A percentile compares a stretch with the other conserved stretches of the same genome.
These are phyloP conservation scores for Botrytis elliptica DNA, from an alignment of 2,329 filamentous ascomycete genomes.

Conservation along the genomic window DNA sequence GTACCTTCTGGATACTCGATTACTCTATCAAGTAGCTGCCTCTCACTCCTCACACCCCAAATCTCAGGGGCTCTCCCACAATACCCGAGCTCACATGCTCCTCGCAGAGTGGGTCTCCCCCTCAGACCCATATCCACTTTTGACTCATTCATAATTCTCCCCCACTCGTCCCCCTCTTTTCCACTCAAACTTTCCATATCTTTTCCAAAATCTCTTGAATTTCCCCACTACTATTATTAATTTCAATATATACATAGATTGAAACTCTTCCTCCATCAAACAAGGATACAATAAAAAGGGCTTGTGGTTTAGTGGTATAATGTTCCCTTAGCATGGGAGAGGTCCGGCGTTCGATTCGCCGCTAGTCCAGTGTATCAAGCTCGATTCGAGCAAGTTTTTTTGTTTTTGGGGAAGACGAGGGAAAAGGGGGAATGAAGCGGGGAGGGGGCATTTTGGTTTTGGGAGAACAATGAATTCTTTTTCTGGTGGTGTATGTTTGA, in stretches of 20 bases:
- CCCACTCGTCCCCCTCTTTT: neutral
- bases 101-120: neutral
- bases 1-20: neutral
- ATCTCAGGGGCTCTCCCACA: neutral
- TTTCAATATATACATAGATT: rapidly evolving
- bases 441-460: neutral
- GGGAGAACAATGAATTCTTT: neutral
- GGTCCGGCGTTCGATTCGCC: neutral
- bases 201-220: neutral
- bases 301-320: neutral
- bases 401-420: neutral
- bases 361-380: neutral
- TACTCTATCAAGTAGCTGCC: neutral
- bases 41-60: neutral
- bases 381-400: rapidly evolving
- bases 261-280: rapidly evolving
- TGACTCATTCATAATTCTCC: neutral
- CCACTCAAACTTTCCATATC: neutral
- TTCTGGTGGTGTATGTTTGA: rapidly evolving
- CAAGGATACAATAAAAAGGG: neutral
- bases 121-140: neutral
- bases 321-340: neutral
- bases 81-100: neutral
- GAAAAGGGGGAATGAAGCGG: neutral
- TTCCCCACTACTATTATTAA: rapidly evolving